Evolutionary conservation across 2,329 filamentous ascomycete species (phyloP).

Genomic region (Madurella fahalii): DNA sequence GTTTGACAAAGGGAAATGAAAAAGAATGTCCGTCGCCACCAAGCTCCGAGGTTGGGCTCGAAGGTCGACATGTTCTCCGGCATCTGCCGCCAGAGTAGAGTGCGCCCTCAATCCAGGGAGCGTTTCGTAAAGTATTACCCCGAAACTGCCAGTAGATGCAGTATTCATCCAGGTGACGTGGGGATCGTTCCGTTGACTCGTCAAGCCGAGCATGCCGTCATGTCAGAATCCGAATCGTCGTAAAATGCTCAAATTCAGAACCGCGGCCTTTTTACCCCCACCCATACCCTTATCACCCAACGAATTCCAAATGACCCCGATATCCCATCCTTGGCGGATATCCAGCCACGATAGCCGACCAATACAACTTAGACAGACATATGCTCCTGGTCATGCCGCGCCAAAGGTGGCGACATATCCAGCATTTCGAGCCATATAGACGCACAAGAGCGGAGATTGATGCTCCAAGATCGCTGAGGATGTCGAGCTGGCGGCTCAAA

Average conservation of each 20-base stretch:
- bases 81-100: not conserved
- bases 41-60: not conserved
- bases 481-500: conserved; percentile 33
- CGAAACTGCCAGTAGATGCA: not conserved
- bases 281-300: conserved; percentile 12
- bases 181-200: not conserved
- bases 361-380: conserved; percentile 24
- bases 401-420: conserved; percentile 29
- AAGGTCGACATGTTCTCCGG: not conserved
- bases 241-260: conserved; percentile 13
- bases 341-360: conserved; percentile 24
- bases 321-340: conserved; percentile 24
- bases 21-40: not conserved
- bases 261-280: conserved; percentile 13
- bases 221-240: conserved; percentile 7
- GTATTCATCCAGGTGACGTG: not conserved
- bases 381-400: conserved; percentile 22
- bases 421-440: conserved; percentile 31
- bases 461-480: conserved; percentile 20
- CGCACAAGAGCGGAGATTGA: conserved; percentile 20
- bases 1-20: not conserved
- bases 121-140: not conserved
- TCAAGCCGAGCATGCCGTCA: conserved; percentile 9
- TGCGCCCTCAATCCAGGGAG: not conserved
- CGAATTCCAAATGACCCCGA: conserved; percentile 23